Base-by-base conservation (phyloP, 805 yeast species). In the Myxozyma geophila region DNA sequence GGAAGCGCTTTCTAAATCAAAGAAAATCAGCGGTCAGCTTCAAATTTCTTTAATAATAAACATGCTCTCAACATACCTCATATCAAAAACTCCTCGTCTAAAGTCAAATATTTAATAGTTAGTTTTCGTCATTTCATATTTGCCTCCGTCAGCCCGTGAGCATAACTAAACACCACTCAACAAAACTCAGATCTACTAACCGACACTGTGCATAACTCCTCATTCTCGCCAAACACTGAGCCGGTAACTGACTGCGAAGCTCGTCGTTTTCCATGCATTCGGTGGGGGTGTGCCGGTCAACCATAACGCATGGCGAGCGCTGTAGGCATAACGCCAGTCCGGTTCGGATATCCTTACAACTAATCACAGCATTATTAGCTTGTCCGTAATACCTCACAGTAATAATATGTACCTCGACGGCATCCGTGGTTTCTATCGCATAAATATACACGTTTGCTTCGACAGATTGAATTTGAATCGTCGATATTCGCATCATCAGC, bases 301-400 rank as follows among this genome's bases (percentile, higher is more conserved):
- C 83, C 79, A 93, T 81, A 56, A 93, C 99, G 76, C 99, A 93
- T 15, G 98, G 98, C 5, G 98, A 92, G 73, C 98, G 84, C 75
- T 93, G 99, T 54, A 93, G 82, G 75, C 99, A 93, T 21, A 93
- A 87, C 9, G 98, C 98, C 62, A 95, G 90, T n/a, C 96, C 97
- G 71, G 85, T 91, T 72, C 92, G 85, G 74, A 93, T 96, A 76
- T 93, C 99, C 73, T 89, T 88, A 76, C 99, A 93, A 81, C 97
- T 92, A 64, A 28, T 28, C 28, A 35, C 17, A 28, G 2, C 37
- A 40, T n/a, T 52, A n/a, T 36, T 15, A 52, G 39, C 46, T 36
- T 13, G 13, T 23, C n/a, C 10, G 9, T 12, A 8, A 46, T 23
- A 36, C 9, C 17, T 17, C 13, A 6, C 15, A 55, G 15, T 37